Evolutionary conservation across 805 yeast genomes (phyloP).

Genomic region (Metschnikowia aberdeeniae): DNA sequence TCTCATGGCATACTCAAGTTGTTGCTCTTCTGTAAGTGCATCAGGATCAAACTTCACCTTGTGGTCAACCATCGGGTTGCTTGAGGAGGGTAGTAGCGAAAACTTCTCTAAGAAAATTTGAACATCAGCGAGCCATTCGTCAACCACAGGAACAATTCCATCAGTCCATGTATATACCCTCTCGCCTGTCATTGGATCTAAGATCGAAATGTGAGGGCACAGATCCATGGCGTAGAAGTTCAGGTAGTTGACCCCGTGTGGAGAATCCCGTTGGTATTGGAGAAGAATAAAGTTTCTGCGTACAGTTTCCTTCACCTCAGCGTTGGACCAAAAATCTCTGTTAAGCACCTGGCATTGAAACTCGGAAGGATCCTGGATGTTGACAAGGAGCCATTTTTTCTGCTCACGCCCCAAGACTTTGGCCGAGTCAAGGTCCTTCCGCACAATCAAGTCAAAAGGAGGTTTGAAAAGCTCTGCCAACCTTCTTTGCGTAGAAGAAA

Average conservation of each 20-base stretch:
- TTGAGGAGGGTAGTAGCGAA: constrained; percentile 58
- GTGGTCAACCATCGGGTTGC: constrained; percentile 64
- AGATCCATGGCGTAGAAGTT: constrained; percentile 67
- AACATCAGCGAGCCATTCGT: constrained; percentile 62
- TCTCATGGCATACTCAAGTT: constrained; percentile 67
- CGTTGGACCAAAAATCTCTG: constrained; percentile 87
- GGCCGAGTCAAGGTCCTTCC: constrained; percentile 68
- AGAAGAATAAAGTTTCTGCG: constrained; percentile 71
- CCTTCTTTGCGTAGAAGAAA: constrained; percentile 55
- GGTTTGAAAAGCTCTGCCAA: constrained; percentile 85
- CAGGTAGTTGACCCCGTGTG: constrained; percentile 64
- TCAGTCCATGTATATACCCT: constrained; percentile 72
- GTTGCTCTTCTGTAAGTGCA: constrained; percentile 76
- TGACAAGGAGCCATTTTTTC: constrained; percentile 79
- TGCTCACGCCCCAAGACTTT: constrained; percentile 57
- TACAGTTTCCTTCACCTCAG: constrained; percentile 59
- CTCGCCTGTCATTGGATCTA: constrained; percentile 97
- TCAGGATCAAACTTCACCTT: constrained; percentile 59
- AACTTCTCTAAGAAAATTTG: constrained; percentile 63
- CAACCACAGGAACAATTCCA: constrained; percentile 53
- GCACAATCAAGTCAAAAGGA: constrained; percentile 84
- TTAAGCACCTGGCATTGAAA: constrained; percentile 87
- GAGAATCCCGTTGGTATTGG: constrained; percentile 79
- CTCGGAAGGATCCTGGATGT: constrained; percentile 81
- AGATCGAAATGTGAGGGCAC: constrained; percentile 84